These are phyloP conservation scores for Starmerella asiatica DNA, from an alignment of 805 yeast species.

Conservation along the genomic window DNA sequence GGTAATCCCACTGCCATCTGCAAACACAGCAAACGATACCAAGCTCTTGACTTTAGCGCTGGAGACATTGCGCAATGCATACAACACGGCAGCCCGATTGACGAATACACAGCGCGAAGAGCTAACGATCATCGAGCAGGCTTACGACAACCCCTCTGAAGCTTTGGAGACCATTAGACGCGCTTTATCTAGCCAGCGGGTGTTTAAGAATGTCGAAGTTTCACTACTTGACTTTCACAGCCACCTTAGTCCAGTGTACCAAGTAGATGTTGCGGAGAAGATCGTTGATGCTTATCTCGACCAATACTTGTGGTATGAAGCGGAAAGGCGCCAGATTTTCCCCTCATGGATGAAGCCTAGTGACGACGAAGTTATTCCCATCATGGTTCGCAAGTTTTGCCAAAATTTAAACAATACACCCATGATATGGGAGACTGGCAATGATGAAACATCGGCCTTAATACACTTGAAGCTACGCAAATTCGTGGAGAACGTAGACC, in stretches of 20 bases:
- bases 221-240: conserved; percentile 88
- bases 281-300: conserved; percentile 93
- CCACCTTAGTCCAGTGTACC: conserved; percentile 70
- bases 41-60: conserved; percentile 78
- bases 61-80: conserved; percentile 68
- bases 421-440: conserved; percentile 61
- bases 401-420: conserved; percentile 74
- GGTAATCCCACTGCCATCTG: conserved; percentile 88
- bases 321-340: conserved; percentile 70
- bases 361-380: conserved; percentile 86
- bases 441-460: conserved; percentile 72
- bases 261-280: conserved; percentile 83
- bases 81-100: conserved; percentile 58
- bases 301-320: conserved; percentile 93
- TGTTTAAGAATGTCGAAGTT: conserved; percentile 74
- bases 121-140: conserved; percentile 83
- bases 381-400: conserved; percentile 85
- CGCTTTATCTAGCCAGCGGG: conserved; percentile 71
- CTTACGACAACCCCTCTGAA: conserved; percentile 94
- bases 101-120: conserved; percentile 87
- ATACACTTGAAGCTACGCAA: conserved; percentile 61
- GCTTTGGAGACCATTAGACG: conserved; percentile 73
- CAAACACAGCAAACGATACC: conserved; percentile 84
- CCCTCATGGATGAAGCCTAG: conserved; percentile 96
- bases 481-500: conserved; percentile 73